phyloP scores from a whole-genome alignment of 129 eudicot genomes.

The Cynara cardunculus region DNA sequence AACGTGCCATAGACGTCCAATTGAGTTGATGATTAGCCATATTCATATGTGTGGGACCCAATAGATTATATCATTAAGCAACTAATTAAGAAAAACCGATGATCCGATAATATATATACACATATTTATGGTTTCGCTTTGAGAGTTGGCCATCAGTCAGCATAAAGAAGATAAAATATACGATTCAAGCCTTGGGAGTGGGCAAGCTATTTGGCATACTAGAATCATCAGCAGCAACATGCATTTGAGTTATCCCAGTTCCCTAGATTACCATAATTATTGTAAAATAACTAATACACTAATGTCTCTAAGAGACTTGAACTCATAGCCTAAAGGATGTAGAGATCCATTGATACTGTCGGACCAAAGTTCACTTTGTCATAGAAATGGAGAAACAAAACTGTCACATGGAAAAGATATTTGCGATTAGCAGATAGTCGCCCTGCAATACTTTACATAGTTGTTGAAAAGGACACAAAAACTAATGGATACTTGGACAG shows the following conservation, averaged over 20 bases:
- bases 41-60: conserved; percentile 8
- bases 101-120: not conserved
- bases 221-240: no score
- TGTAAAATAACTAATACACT: not conserved
- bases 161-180: not conserved
- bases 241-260: not conserved
- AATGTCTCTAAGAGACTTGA: not conserved
- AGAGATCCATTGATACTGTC: not conserved
- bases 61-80: not conserved
- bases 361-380: not conserved
- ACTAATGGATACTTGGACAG: not conserved
- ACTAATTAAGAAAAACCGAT: not conserved
- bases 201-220: no score
- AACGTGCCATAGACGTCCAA: not conserved
- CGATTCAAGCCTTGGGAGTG: no score
- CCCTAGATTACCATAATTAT: not conserved
- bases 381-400: not conserved
- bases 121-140: not conserved
- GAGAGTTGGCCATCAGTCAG: not conserved
- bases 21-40: not conserved
- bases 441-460: not conserved
- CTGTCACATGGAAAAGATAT: not conserved
- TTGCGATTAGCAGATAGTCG: not conserved
- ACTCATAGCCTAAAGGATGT: not conserved
- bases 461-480: not conserved